Percentiles rank a stretch among this genome's conserved stretches.
These are phyloP conservation scores for Tetrapyrgos nigripes DNA, from an alignment of 1,284 basidiomycete species.

Conservation along the genomic window DNA sequence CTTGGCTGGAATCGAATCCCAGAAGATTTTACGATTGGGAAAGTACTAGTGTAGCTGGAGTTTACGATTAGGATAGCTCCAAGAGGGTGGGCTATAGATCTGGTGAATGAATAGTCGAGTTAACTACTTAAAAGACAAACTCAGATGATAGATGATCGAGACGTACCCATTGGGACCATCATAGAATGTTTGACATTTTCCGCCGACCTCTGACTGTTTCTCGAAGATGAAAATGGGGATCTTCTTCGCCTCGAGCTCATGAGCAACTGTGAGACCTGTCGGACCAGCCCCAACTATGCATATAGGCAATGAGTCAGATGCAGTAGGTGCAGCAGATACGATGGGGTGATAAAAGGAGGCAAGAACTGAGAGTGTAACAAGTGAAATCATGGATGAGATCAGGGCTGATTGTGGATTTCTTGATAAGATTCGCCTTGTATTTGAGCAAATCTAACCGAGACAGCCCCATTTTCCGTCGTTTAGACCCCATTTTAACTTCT, in stretches of 20 bases:
- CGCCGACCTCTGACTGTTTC: slow-evolving; percentile 7
- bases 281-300: slow-evolving; percentile 14
- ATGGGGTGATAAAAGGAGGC: too few relatives aligned
- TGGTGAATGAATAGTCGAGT: not conserved
- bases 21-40: slow-evolving; percentile 6
- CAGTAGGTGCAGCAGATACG: too few relatives aligned
- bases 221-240: slow-evolving; percentile 8
- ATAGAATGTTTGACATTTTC: slow-evolving; percentile 14
- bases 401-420: too few relatives aligned
- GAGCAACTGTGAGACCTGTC: slow-evolving; percentile 6
- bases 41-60: slow-evolving; percentile 9
- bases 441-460: too few relatives aligned
- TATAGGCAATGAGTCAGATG: slow-evolving; percentile 10
- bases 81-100: slow-evolving; percentile 8
- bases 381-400: too few relatives aligned
- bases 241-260: slow-evolving; percentile 2
- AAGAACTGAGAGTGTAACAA: too few relatives aligned
- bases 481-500: too few relatives aligned
- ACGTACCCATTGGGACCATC: slow-evolving; percentile 5
- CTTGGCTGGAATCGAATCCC: slow-evolving; percentile 5
- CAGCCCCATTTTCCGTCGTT: too few relatives aligned
- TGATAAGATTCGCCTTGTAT: too few relatives aligned
- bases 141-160: too few relatives aligned
- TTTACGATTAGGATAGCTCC: slow-evolving; percentile 11
- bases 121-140: not conserved